Conservation (phyloP, 148 eudicot genomes). For the Rhododendron ovatum region DNA sequence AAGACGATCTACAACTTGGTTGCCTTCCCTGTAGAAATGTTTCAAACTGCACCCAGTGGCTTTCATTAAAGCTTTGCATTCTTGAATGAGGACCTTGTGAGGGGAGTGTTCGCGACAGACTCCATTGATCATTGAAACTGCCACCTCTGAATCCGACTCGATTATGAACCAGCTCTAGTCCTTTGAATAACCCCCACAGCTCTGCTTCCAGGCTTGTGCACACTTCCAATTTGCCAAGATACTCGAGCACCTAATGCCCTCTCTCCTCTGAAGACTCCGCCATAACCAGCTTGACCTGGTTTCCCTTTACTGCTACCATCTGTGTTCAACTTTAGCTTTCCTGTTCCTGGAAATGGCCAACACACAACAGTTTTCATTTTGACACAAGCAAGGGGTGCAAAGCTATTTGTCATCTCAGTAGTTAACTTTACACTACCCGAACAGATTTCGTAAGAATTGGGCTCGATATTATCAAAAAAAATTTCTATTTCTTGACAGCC, state of each 20-base stretch:
- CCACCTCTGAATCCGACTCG: not conserved
- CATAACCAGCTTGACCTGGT: not conserved
- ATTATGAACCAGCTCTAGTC: not conserved
- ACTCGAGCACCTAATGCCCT: not conserved
- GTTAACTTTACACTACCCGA: no score
- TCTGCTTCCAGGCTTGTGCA: not conserved
- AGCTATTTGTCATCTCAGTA: no score
- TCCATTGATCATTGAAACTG: no score
- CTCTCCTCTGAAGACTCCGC: not conserved
- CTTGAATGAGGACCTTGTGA: no score
- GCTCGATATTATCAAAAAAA: no score
- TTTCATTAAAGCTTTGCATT: no score
- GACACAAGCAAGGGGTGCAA: not conserved
- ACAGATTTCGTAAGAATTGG: no score
- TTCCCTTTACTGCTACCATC: not conserved
- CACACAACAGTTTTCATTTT: not conserved
- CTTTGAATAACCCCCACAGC: not conserved
- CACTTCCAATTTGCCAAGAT: not conserved
- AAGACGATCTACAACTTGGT: no score
- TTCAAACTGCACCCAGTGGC: no score
- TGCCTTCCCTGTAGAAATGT: no score
- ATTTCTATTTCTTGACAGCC: no score
- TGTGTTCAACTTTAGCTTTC: not conserved
- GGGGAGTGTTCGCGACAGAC: no score
- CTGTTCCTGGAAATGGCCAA: not conserved